Base-by-base conservation (phyloP, 352 stramenopile species). In the Phytophthora rubi region DNA sequence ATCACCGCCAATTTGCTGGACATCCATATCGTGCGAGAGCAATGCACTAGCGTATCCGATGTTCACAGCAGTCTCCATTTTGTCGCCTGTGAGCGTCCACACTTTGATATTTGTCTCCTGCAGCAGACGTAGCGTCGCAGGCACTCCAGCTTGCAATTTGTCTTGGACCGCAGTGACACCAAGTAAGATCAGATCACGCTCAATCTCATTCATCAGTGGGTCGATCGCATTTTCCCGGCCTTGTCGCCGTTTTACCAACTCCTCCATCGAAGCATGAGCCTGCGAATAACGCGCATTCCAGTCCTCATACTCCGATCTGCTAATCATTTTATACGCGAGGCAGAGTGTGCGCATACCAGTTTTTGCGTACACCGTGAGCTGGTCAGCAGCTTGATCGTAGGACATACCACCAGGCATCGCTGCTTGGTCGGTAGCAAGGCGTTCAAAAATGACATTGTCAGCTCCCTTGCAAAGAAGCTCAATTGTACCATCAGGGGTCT, bases 1-100 rank as follows among this genome's bases (percentile, higher is more conserved):
- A 47, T 85, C 81, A 16, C 81, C 85, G 1, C 61, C 75, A 28
- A 94, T 66, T 59, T 91, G 74, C 53, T 92, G 77, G 5, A 94
- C 76, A 18, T 96, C 80, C 74, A 95, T 98, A 9, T 82, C 68
- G 59, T 90, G 82, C 13, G 81, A 83, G 23, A 98, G 71, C 53
- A 98, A 62, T 16, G 90, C 88, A 58, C 88, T 97, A 15, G 92
- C 89, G 58, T 97, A 97, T n/a, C 89, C 95, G 72, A 98, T 98
- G 62, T 98, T 98, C 49, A 98, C 92, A 21, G 95, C 95, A 15
- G 95, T 98, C 73, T 98, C 95, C 70, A 95, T 86, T 77, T 98
- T 98, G 78, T 98, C 95, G 16, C 94, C 94, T 2, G 95, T 98
- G 26, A 98, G 85, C 26, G 97, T 97, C 92, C 94, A 98, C n/a